phyloP scores from a whole-genome alignment of 106 monocot species.

The Vanilla planifolia region DNA sequence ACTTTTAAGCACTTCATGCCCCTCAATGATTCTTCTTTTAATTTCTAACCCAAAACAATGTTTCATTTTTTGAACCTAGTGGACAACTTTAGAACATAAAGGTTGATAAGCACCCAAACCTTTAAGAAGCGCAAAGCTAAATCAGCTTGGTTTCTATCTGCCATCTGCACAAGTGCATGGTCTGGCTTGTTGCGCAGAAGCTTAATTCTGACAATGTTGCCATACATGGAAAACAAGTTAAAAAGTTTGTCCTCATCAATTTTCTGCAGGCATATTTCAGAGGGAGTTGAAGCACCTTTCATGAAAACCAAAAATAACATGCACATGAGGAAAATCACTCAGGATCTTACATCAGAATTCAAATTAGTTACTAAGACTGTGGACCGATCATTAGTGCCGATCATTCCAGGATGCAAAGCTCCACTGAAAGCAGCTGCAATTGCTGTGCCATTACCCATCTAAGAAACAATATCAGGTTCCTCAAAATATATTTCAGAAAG shows the following conservation, averaged over 20 bases:
- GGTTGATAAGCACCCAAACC: conserved; percentile 22
- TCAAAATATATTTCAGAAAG: conserved; percentile 3
- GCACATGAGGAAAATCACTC: neutral
- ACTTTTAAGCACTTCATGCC: too few species aligned
- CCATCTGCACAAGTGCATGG: conserved; percentile 66
- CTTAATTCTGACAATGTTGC: conserved; percentile 55
- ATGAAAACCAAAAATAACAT: neutral
- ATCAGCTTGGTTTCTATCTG: conserved; percentile 60
- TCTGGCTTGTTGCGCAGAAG: conserved; percentile 54
- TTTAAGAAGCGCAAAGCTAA: conserved; percentile 58
- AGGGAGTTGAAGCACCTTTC: neutral
- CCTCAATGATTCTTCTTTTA: too few species aligned
- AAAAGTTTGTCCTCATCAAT: conserved; percentile 58
- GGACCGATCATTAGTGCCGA: conserved; percentile 70
- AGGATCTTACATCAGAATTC: conserved; percentile 61
- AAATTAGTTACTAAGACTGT: conserved; percentile 81
- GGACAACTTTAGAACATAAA: too few species aligned
- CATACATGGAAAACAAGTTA: conserved; percentile 56
- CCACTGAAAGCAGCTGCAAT: conserved; percentile 63
- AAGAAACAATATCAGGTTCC: conserved; percentile 15
- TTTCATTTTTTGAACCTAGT: too few species aligned
- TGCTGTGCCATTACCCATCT: conserved; percentile 55
- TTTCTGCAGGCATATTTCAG: conserved; percentile 21
- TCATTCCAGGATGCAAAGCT: conserved; percentile 71
- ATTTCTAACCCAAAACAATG: too few species aligned